Conservation (phyloP, 2,329 filamentous ascomycete genomes). For the Cladosporium sp. region DNA sequence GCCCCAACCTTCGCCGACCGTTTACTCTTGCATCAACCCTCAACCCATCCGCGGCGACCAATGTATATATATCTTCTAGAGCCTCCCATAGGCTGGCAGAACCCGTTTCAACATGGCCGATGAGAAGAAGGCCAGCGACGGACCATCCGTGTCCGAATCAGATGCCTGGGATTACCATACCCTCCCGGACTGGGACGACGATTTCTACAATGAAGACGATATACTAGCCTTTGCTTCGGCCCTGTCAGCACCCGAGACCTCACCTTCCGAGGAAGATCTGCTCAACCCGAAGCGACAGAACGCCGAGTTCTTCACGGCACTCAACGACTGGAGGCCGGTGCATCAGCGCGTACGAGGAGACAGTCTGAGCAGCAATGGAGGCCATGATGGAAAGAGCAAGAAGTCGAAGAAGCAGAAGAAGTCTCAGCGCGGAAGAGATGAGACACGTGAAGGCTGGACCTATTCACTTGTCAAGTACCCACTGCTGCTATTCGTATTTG, state of each 20-base stretch:
- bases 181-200: slow-evolving; percentile 74
- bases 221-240: slow-evolving; percentile 76
- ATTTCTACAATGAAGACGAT: slow-evolving; percentile 72
- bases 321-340: slow-evolving; percentile 94
- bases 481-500: slow-evolving; percentile 71
- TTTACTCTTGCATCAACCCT: neutral
- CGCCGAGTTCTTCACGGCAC: slow-evolving; percentile 69
- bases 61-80: neutral
- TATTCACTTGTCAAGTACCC: slow-evolving; percentile 92
- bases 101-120: slow-evolving; percentile 37
- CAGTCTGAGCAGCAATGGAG: slow-evolving; percentile 31
- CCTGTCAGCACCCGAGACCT: slow-evolving; percentile 71
- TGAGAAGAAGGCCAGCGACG: slow-evolving; percentile 43
- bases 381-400: slow-evolving; percentile 24
- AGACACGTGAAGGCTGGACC: slow-evolving; percentile 89
- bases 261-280: slow-evolving; percentile 58
- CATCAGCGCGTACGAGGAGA: slow-evolving; percentile 60
- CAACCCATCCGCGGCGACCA: neutral
- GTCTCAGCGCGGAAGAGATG: slow-evolving; percentile 62
- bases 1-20: neutral
- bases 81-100: neutral
- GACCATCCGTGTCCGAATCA: slow-evolving; percentile 40
- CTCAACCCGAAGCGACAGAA: slow-evolving; percentile 40
- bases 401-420: slow-evolving; percentile 37
- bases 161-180: slow-evolving; percentile 62